Conservation (phyloP, 495 filamentous ascomycete genomes). For the Talaromyces wortmannii region DNA sequence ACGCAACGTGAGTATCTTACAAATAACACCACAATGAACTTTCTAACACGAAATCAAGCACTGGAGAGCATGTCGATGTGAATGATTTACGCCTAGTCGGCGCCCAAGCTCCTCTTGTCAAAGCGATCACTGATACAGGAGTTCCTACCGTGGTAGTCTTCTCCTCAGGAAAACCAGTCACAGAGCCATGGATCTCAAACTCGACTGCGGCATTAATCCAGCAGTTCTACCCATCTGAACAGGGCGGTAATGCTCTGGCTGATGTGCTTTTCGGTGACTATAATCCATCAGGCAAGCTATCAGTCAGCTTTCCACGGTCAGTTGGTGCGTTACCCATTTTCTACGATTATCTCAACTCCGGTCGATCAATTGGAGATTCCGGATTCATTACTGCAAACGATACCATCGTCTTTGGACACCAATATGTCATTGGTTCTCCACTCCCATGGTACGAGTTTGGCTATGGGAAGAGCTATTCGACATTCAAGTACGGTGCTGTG, state of each 20-base stretch:
- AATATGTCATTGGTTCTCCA: conserved; percentile 56
- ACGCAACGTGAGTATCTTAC: conserved; percentile 43
- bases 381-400: conserved; percentile 46
- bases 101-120: conserved; percentile 58
- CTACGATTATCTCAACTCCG: conserved; percentile 66
- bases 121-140: conserved; percentile 55
- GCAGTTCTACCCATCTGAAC: conserved; percentile 65
- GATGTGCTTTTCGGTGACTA: conserved; percentile 63
- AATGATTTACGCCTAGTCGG: conserved; percentile 57
- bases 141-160: conserved; percentile 65
- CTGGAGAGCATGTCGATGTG: conserved; percentile 65
- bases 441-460: conserved; percentile 60
- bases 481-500: conserved; percentile 48
- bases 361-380: conserved; percentile 40
- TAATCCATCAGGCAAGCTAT: conserved; percentile 61
- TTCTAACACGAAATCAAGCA: conserved; percentile 25
- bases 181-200: conserved; percentile 58
- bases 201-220: conserved; percentile 55
- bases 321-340: conserved; percentile 61
- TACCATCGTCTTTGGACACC: conserved; percentile 55
- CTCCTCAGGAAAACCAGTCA: conserved; percentile 62
- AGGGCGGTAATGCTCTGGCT: conserved; percentile 55
- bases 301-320: conserved; percentile 57
- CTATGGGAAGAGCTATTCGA: conserved; percentile 60
- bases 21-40: neutral